Conservation (phyloP, 139 green algal species). For the Closterium sp. region DNA sequence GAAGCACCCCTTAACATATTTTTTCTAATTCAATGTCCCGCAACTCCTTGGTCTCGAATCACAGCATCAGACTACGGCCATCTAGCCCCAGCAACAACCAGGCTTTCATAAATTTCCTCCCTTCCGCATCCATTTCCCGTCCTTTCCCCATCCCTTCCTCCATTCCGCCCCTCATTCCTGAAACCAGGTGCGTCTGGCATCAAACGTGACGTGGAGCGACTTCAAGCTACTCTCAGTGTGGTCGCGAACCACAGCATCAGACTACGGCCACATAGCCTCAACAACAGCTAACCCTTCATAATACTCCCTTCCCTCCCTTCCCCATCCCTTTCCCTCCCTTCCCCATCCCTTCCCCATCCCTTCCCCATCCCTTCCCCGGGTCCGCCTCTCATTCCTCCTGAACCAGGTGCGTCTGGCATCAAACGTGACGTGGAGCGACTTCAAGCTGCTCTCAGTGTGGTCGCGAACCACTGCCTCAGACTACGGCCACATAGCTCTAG, state of each 20-base stretch:
- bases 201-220: slow-evolving; percentile 31
- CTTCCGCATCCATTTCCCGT: no score
- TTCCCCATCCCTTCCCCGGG: background rate
- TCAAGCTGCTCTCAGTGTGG: slow-evolving; percentile 37
- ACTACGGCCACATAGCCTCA: slow-evolving; percentile 41
- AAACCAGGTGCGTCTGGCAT: background rate
- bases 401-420: slow-evolving; percentile 27
- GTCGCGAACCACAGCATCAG: slow-evolving; percentile 29
- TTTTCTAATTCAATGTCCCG: no score
- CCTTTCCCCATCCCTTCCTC: background rate
- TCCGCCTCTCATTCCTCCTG: slow-evolving; percentile 2
- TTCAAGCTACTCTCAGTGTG: slow-evolving; percentile 29
- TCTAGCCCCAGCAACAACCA: background rate
- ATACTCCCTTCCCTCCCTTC: background rate
- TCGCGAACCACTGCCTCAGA: slow-evolving; percentile 34
- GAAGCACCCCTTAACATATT: no score
- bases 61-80: slow-evolving; percentile 41
- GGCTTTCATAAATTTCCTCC: no score
- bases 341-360: background rate
- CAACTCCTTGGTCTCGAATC: slow-evolving; percentile 30
- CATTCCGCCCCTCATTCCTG: background rate
- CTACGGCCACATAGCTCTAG: slow-evolving; percentile 36
- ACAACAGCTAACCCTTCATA: background rate
- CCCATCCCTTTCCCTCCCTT: background rate
- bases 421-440: slow-evolving; percentile 32